Percentiles rank a stretch among this genome's conserved stretches.
These are phyloP conservation scores for Melanomma pulvis-pyrius DNA, from an alignment of 495 filamentous ascomycete genomes.

Conservation along the genomic window DNA sequence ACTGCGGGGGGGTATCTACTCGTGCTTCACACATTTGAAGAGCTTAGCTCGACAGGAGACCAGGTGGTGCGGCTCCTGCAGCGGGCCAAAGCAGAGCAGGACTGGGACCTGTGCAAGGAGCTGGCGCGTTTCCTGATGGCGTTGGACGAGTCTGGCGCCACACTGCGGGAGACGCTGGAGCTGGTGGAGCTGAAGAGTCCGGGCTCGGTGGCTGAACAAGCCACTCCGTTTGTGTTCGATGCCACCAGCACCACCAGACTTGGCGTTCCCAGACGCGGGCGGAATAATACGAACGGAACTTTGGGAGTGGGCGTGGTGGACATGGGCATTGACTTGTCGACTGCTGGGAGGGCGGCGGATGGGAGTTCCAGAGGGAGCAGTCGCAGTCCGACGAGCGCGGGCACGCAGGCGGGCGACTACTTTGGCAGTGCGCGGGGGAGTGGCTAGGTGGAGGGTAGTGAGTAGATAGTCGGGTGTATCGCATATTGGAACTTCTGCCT, in stretches of 20 bases:
- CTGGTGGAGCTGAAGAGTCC: constrained; percentile 63
- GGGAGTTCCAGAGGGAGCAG: constrained; percentile 20
- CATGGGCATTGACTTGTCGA: constrained; percentile 25
- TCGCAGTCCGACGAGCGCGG: constrained; percentile 23
- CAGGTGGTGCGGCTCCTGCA: constrained; percentile 80
- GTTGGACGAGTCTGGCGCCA: constrained; percentile 82
- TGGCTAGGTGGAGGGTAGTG: too few species aligned
- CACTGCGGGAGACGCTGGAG: constrained; percentile 75
- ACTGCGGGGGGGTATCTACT: constrained; percentile 95
- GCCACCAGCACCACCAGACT: constrained; percentile 17
- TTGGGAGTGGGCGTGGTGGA: constrained; percentile 21
- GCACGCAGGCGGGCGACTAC: constrained; percentile 12
- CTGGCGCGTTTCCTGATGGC: constrained; percentile 90
- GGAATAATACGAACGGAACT: constrained; percentile 13
- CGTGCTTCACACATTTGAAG: constrained; percentile 92
- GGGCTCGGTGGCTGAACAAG: constrained; percentile 41
- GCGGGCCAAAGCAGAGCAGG: constrained; percentile 78
- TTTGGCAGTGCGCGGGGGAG: constrained; percentile 6
- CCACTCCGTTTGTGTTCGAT: neutral
- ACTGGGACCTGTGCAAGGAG: constrained; percentile 98
- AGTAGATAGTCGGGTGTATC: too few species aligned
- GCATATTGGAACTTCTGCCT: neutral
- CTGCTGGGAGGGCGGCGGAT: neutral
- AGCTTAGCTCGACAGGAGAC: constrained; percentile 68
- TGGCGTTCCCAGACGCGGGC: constrained; percentile 16